Evolutionary conservation across 805 yeast genomes (phyloP), one percentile per base, ranked within the genome.

Genomic region (Saturnispora zaruensis): DNA sequence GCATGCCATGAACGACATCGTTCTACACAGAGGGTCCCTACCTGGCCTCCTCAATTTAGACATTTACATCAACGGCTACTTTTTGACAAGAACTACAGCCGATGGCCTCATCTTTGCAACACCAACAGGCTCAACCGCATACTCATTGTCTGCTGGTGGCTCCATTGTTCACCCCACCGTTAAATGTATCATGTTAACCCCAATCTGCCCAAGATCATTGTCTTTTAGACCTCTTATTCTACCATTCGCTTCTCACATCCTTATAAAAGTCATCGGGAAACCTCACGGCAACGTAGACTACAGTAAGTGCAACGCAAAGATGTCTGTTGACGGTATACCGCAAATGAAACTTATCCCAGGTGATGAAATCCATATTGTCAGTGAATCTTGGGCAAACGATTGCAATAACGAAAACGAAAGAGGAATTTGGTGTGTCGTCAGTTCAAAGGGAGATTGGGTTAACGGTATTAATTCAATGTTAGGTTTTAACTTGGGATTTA

Each of bases 41-140:
- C 96, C 97, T 2, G 90, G 87, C 60, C 72, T 91, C 54, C 81
- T 93, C 2, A 80, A 85, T 47, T 70, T 91, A 52, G 96, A 90
- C 56, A 82, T 91, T n/a, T 80, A 74, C 55, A 83, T 90, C 25
- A 93, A 90, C 64, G 88, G 87, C 21, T 83, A 85, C 62, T 84
- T 82, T 59, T 69, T 91, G 48, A 91, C 98, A 6, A 78, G 90
- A 48, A 89, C 96, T 4, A 85, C 91, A 0, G 96, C 95, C 1
- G 98, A 91, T 66, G 98, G 98, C 36, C 75, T 90, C 7, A 78
- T 82, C 5, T 73, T 88, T 43, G 76, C 93, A 3, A 86, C 97
- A 0, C 98, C 98, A 16, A 90, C 97, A 0, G 98, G 98, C 0
- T 87, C 96, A 8, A 90, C 97, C 0, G 96, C 97, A 0, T 90